Base-by-base conservation (phyloP, 352 stramenopile species). In the Globisporangium viniferum region DNA sequence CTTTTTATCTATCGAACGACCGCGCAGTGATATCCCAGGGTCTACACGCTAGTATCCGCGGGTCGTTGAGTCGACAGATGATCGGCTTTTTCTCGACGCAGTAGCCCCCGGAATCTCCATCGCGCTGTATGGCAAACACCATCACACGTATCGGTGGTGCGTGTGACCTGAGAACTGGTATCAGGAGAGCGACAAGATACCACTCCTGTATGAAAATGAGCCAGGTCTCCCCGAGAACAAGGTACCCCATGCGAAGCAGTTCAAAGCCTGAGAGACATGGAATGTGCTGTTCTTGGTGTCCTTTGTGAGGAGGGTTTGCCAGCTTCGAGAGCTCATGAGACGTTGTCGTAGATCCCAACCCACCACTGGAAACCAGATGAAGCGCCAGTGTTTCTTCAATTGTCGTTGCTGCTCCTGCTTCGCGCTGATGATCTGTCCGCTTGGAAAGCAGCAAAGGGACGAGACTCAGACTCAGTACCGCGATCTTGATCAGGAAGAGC, bases 251-350 rank as follows among this genome's bases (percentile, higher is more conserved):
- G 7, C 66, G 69, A 48, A 74, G 22, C 33, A 81, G 36, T 41
- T 81, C 72, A 58, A 75, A 79, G 39, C 51, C 69, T 18, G 67
- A 66, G 7, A 77, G 22, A 10, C 70, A 0, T 15, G 18, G 8
- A 31, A 24, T 14, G 5, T 22, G 5, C 15, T 15, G 12, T 27
- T 7, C 5, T 3, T 24, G 1, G 8, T 15, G 10, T 41, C 22
- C 54, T 41, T 41, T 9, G 14, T 63, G 8, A 5, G 20, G 18
- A 14, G 24, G 9, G 6, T 1, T 63, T 12, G n/a, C 8, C 18
- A 20, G 15, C 22, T 24, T 41, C 5, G 2, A 24, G 22, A 2
- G 9, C 12, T 10, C 12, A 10, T 5, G 1, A 7, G 5, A 41
- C 10, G 10, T 14, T 24, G 12, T 41, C 24, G 14, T 22, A 20